Base-by-base conservation (phyloP, 305 asterid species). In the Withania somnifera region DNA sequence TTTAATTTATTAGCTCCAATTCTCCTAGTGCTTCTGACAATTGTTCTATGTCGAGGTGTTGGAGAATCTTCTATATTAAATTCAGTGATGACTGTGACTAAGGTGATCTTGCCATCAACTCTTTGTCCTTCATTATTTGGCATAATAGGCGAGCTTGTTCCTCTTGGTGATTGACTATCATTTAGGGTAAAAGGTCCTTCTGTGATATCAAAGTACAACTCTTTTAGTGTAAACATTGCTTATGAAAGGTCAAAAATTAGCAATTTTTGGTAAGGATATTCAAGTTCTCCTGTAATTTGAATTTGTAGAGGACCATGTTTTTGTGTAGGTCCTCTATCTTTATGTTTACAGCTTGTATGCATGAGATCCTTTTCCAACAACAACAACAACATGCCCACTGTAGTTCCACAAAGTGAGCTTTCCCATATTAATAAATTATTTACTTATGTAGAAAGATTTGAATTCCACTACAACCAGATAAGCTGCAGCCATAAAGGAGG, bases 1-100 rank as follows among this genome's bases (percentile, higher is more conserved):
- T 87, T 95, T 75, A 94, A 94, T 79, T 45, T 89, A 86, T 87
- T 95, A 83, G 99, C 99, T 87, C 99, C 99, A 19, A 76, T 94
- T 84, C 85, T 95, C 69, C 87, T 95, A 36, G 77, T 85, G 57
- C 90, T 92, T 86, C 88, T 95, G 85, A 95, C 99, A 5, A 7
- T 87, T 22, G 92, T 94, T 86, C 92, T 95, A n/a, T 95, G 97
- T 52, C 32, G 91, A 84, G 99, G 99, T 66, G 98, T 95, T 82
- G 97, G 97, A 87, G 99, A 92, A 86, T 95, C 99, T 50, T 94
- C 99, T 3, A 26, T 91, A 67, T 51, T 94, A 86, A 95, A 95
- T 86, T 89, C 91, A 58, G 81, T 89, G 86, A 94, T 95, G 97
- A 95, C 98, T 2, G 76, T 90, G 50, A 92, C 93, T 17, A 95